These are phyloP conservation scores for Aspergillus vadensis DNA, from an alignment of 2,329 filamentous ascomycete species.

Conservation along the genomic window DNA sequence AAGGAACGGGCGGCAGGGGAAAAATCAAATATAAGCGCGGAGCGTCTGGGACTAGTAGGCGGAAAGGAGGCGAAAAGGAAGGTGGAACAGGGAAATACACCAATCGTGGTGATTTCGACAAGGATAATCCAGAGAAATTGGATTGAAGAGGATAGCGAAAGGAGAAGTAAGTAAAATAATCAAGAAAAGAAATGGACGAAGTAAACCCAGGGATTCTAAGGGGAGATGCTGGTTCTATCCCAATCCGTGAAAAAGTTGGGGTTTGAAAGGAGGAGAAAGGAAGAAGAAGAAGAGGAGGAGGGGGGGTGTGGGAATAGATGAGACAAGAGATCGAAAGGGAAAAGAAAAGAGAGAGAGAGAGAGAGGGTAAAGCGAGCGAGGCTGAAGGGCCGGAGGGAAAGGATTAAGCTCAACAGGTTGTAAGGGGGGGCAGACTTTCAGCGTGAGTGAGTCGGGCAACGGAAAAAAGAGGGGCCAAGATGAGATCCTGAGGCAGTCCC, in stretches of 20 bases:
- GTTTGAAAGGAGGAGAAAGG: neutral
- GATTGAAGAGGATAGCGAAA: slow-evolving; percentile 1
- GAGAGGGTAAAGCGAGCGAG: slow-evolving; percentile 11
- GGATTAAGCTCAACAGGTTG: slow-evolving; percentile 15
- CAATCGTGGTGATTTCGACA: slow-evolving; percentile 8
- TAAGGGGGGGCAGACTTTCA: slow-evolving; percentile 8
- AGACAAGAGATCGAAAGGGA: slow-evolving; percentile 1
- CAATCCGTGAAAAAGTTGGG: slow-evolving; percentile 4
- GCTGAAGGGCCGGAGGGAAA: slow-evolving; percentile 9
- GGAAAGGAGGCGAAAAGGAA: slow-evolving; percentile 26
- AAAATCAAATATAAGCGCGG: slow-evolving; percentile 21
- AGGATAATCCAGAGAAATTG: slow-evolving; percentile 5
- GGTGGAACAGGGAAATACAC: slow-evolving; percentile 18
- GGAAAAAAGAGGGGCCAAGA: slow-evolving; percentile 6
- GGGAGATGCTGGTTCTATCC: slow-evolving; percentile 6
- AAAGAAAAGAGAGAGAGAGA: neutral
- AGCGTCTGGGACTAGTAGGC: slow-evolving; percentile 20
- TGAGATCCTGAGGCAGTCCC: neutral
- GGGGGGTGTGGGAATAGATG: neutral
- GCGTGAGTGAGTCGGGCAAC: slow-evolving; percentile 2
- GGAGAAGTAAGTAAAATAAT: slow-evolving; percentile 1
- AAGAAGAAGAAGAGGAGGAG: neutral
- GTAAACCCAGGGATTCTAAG: neutral
- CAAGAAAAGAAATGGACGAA: slow-evolving; percentile 1
- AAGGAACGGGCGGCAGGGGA: slow-evolving; percentile 19